phyloP scores from a whole-genome alignment of 345 rosid genomes.

The Aegle marmelos region DNA sequence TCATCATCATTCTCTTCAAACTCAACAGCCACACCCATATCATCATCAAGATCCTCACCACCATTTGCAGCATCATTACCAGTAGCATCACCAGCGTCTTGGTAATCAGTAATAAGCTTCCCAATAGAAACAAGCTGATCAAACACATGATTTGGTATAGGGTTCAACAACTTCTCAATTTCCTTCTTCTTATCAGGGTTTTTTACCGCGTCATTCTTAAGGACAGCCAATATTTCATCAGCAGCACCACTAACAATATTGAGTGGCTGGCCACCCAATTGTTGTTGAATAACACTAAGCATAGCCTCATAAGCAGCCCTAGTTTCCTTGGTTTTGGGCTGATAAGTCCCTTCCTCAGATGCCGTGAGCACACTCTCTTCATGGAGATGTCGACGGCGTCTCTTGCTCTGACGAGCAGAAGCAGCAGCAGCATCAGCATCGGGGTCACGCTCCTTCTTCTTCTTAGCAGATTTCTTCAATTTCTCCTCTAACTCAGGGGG shows the following conservation, averaged over 20 bases:
- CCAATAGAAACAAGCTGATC: not conserved
- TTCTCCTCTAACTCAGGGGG: conserved; percentile 89
- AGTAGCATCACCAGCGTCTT: conserved; percentile 30
- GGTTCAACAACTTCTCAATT: not conserved
- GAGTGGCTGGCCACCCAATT: conserved; percentile 79
- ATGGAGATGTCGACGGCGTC: conserved; percentile 64
- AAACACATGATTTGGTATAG: not conserved
- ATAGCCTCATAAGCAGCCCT: not conserved
- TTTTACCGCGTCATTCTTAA: conserved; percentile 60
- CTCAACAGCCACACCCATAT: not conserved
- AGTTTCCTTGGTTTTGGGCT: not conserved
- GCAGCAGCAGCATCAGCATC: conserved; percentile 39
- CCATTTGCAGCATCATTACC: conserved; percentile 28
- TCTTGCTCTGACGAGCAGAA: conserved; percentile 53
- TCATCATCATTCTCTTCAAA: not conserved
- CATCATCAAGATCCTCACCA: not conserved
- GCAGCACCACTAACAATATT: conserved; percentile 86
- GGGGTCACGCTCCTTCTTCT: conserved; percentile 76
- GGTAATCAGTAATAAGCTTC: not conserved
- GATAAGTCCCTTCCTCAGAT: conserved; percentile 61
- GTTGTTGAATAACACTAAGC: not conserved
- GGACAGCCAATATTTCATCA: conserved; percentile 89
- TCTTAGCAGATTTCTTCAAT: conserved; percentile 65
- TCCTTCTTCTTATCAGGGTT: conserved; percentile 36
- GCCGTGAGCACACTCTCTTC: conserved; percentile 79